Conservation (phyloP, 2,329 filamentous ascomycete genomes). For the Knufia petricola region DNA sequence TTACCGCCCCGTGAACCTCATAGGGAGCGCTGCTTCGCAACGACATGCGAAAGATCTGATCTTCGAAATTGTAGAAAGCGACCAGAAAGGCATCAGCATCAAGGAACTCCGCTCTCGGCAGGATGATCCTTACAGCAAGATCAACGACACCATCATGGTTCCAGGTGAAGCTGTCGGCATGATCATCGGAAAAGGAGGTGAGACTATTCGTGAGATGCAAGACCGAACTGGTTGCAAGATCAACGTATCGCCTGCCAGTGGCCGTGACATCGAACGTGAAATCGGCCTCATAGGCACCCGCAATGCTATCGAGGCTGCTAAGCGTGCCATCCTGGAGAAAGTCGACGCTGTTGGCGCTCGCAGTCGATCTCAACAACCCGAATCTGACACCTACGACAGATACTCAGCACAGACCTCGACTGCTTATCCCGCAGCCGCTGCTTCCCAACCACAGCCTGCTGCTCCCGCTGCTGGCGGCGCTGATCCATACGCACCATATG, state of each 20-base stretch:
- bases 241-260: conserved; percentile 75
- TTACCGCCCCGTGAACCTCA: conserved; percentile 79
- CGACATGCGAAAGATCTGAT: conserved; percentile 76
- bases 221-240: conserved; percentile 83
- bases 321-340: conserved; percentile 80
- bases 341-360: conserved; percentile 65
- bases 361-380: neutral
- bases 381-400: conserved; percentile 27
- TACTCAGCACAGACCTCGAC: conserved; percentile 29
- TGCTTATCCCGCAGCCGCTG: conserved; percentile 18
- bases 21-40: conserved; percentile 65
- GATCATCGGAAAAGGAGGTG: conserved; percentile 91
- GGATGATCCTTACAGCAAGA: conserved; percentile 43
- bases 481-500: conserved; percentile 71
- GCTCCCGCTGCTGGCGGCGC: conserved; percentile 43
- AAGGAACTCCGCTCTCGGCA: conserved; percentile 33
- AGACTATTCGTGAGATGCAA: conserved; percentile 93
- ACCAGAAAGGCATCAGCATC: conserved; percentile 36
- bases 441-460: conserved; percentile 30
- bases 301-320: conserved; percentile 70
- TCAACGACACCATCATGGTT: conserved; percentile 73
- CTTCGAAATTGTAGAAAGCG: conserved; percentile 88
- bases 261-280: conserved; percentile 70
- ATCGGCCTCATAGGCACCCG: conserved; percentile 73
- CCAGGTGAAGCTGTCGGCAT: conserved; percentile 88